Evolutionary conservation across 2,329 filamentous ascomycete genomes (phyloP).

Genomic region (Talaromyces albobiverticillius): DNA sequence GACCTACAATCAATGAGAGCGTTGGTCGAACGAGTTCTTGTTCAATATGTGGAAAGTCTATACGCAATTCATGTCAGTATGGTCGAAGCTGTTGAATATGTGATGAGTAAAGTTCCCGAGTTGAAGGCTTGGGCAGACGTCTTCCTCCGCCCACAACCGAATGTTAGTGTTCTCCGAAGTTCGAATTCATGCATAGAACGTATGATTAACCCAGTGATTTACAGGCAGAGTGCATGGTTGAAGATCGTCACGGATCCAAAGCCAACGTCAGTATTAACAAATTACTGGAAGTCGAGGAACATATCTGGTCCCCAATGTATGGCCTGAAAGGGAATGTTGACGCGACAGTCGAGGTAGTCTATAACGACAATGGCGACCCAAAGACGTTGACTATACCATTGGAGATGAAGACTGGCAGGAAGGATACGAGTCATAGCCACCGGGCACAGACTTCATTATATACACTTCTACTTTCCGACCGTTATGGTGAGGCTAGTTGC

Average conservation of each 20-base stretch:
- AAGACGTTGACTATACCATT: conserved; percentile 82
- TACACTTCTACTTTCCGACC: conserved; percentile 85
- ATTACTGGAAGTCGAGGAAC: conserved; percentile 92
- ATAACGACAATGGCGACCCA: conserved; percentile 65
- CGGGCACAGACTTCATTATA: conserved; percentile 93
- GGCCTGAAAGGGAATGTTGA: conserved; percentile 97
- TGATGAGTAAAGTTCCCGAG: conserved; percentile 78
- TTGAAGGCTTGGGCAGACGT: conserved; percentile 77
- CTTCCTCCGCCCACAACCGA: conserved; percentile 72
- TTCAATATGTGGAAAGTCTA: conserved; percentile 79
- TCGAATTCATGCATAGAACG: neutral
- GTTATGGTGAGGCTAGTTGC: conserved; percentile 60
- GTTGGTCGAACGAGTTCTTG: conserved; percentile 67
- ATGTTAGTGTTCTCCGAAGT: conserved; percentile 45
- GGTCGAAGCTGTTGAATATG: conserved; percentile 70
- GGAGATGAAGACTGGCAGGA: conserved; percentile 91
- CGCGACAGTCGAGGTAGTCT: conserved; percentile 85
- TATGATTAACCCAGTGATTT: conserved; percentile 27
- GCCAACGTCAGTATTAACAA: conserved; percentile 86
- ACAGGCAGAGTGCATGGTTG: conserved; percentile 67
- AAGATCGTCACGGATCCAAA: conserved; percentile 73
- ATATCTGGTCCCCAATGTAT: conserved; percentile 97
- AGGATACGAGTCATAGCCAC: conserved; percentile 72
- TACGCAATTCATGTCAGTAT: conserved; percentile 80
- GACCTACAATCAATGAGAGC: conserved; percentile 63